Percentiles rank a stretch among this genome's conserved stretches.
Evolutionary conservation across 2,329 filamentous ascomycete species (phyloP).

Genomic region (Diaporthe citrichinensis): DNA sequence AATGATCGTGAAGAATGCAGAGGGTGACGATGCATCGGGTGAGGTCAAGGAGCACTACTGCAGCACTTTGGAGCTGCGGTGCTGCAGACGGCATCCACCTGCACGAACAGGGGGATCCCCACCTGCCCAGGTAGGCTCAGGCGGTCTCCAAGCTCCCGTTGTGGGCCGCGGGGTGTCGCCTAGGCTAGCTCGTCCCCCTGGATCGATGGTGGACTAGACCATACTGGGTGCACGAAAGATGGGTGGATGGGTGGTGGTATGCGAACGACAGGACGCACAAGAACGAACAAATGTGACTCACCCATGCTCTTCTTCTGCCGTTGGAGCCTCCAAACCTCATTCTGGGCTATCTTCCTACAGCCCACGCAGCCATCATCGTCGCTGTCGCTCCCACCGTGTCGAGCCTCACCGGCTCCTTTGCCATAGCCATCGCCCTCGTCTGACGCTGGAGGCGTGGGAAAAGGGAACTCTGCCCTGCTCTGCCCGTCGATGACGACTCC

Average conservation of each 20-base stretch:
- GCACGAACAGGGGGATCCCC: conserved; percentile 24
- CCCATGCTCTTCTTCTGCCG: conserved; percentile 15
- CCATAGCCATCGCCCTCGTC: neutral
- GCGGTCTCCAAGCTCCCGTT: conserved; percentile 16
- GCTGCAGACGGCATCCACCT: conserved; percentile 4
- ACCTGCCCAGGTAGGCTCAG: neutral
- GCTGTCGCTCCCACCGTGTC: too few relatives aligned
- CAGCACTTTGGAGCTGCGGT: neutral
- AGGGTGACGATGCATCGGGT: neutral
- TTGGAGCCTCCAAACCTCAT: conserved; percentile 33
- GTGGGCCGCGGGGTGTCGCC: neutral
- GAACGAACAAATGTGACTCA: conserved; percentile 2
- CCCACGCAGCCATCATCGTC: conserved; percentile 31
- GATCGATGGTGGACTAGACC: neutral
- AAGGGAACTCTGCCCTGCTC: conserved; percentile 1
- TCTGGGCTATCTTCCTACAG: conserved; percentile 35
- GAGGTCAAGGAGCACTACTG: neutral
- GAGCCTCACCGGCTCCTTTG: conserved; percentile 4
- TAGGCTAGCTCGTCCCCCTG: neutral
- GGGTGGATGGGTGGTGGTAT: neutral
- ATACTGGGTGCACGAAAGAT: neutral
- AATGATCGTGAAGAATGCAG: neutral
- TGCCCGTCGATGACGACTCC: neutral
- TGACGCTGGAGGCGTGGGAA: conserved; percentile 39
- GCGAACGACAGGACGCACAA: neutral